Evolutionary conservation across 805 yeast genomes (phyloP).

Genomic region (Yamadazyma phyllophila): DNA sequence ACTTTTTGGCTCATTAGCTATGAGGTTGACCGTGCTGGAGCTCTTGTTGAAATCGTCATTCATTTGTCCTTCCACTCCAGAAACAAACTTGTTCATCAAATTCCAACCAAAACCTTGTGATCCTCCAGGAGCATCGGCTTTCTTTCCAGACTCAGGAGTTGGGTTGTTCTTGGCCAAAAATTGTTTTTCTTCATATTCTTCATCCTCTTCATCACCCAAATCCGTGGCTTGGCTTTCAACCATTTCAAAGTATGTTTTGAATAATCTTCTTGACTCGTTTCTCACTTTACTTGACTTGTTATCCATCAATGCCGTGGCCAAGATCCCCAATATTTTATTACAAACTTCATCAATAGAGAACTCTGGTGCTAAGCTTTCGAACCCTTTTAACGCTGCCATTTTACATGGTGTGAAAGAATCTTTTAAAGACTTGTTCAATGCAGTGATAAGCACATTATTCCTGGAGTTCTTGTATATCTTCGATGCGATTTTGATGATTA

Average conservation of each 20-base stretch:
- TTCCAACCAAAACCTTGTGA: conserved; percentile 32
- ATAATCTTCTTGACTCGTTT: conserved; percentile 64
- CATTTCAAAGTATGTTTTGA: conserved; percentile 51
- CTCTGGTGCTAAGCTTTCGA: conserved; percentile 58
- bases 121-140: too few species aligned
- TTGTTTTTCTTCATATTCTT: conserved; percentile 37
- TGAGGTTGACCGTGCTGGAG: conserved; percentile 11
- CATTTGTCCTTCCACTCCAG: conserved; percentile 30
- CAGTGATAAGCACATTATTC: conserved; percentile 79
- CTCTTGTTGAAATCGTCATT: conserved; percentile 32
- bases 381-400: conserved; percentile 71
- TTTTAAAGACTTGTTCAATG: conserved; percentile 76
- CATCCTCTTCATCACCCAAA: conserved; percentile 34
- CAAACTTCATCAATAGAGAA: conserved; percentile 77
- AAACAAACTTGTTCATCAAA: conserved; percentile 33
- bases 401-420: conserved; percentile 78
- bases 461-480: conserved; percentile 55
- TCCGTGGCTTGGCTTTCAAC: conserved; percentile 39
- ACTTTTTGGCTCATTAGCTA: neutral
- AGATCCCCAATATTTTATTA: conserved; percentile 74
- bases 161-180: conserved; percentile 31
- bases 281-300: conserved; percentile 63
- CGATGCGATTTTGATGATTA: conserved; percentile 64
- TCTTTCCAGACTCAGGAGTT: neutral
- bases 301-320: conserved; percentile 83